Evolutionary conservation across 139 green algal genomes (phyloP), one percentile per base, ranked within the genome.

Genomic region (Chlamydomonas schloesseri): DNA sequence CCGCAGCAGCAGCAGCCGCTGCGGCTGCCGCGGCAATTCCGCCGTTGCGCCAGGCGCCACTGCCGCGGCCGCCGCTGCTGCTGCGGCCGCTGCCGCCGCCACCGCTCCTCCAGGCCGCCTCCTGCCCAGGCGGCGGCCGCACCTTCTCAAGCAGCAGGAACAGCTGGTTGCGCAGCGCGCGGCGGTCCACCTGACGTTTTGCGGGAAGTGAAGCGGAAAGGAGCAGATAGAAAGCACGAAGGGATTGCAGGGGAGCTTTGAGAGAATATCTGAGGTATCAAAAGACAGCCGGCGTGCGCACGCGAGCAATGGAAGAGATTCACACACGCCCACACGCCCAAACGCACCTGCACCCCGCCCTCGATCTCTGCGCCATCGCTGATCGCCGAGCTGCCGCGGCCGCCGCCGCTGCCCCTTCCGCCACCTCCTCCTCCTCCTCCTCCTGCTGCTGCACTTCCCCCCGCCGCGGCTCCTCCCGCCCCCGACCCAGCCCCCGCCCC

Each of bases 141-240:
- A 76, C 80, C 68, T 72, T 76, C 67, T 69, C 23, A 47, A 91
- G 37, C 46, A 84, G 78, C 65, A 89, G 72, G 77, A 89, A 87
- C 70, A 91, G 42, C 55, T 89, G 84, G 73, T 91, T 91, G 29
- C 88, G 64, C 73, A 91, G 58, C 31, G 64, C 67, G 11, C 83
- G 65, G 26, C 42, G 82, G 67, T 91, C 47, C 37, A 85, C 67
- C 79, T 77, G 67, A 2, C 23, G 28, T 1, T 26, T 11, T 34
- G 26, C 23, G 31, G 50, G 3, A 24, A 4, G 70, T 33, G 28
- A 55, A 13, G 18, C 8, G 9, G 23, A 55, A 21, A 24, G 69
- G 23, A 53, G 37, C 18, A 46, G 69, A 21, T 15, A 37, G 11
- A 17, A 28, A 37, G 11, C 13, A 28, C 5, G 26, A 36, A 71